A percentile compares a stretch with the other conserved stretches of the same genome.
These are phyloP conservation scores for Termitomyces sp. DNA, from an alignment of 1,284 basidiomycete species.

Conservation along the genomic window DNA sequence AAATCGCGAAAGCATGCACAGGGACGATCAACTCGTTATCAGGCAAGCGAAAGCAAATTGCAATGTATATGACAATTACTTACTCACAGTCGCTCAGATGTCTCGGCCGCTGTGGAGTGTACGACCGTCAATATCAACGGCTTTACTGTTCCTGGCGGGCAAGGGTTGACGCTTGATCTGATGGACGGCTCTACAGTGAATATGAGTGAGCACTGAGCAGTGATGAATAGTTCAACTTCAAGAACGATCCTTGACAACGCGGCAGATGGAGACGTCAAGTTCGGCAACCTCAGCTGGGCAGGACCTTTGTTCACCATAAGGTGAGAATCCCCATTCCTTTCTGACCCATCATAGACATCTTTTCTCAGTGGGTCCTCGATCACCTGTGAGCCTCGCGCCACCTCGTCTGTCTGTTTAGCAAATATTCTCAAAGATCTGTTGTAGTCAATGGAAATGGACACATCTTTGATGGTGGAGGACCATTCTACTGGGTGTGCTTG, in stretches of 20 bases:
- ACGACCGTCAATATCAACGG: slow-evolving; percentile 43
- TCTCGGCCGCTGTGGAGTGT: slow-evolving; percentile 37
- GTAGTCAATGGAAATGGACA: slow-evolving; percentile 45
- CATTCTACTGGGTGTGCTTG: slow-evolving; percentile 39
- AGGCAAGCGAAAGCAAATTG: slow-evolving; percentile 15
- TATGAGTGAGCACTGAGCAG: slow-evolving; percentile 31
- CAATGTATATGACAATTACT: too few relatives aligned
- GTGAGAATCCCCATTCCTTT: slow-evolving; percentile 14
- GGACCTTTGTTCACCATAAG: slow-evolving; percentile 42
- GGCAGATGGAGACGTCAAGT: slow-evolving; percentile 40
- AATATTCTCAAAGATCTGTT: background rate
- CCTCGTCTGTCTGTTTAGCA: background rate
- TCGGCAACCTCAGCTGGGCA: slow-evolving; percentile 38
- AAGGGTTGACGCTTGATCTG: slow-evolving; percentile 34
- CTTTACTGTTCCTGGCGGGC: slow-evolving; percentile 43
- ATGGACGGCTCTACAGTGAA: slow-evolving; percentile 40
- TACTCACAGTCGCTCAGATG: slow-evolving; percentile 24
- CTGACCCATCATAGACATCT: background rate
- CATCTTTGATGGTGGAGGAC: slow-evolving; percentile 41
- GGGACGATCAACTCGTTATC: slow-evolving; percentile 37
- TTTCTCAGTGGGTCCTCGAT: slow-evolving; percentile 30
- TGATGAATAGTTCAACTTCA: background rate
- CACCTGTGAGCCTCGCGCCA: slow-evolving; percentile 28
- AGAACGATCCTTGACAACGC: slow-evolving; percentile 1
- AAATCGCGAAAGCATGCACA: slow-evolving; percentile 23